Evolutionary conservation across 805 yeast genomes (phyloP), one percentile per base, ranked within the genome.

Genomic region (Barnettozyma sucrosica): DNA sequence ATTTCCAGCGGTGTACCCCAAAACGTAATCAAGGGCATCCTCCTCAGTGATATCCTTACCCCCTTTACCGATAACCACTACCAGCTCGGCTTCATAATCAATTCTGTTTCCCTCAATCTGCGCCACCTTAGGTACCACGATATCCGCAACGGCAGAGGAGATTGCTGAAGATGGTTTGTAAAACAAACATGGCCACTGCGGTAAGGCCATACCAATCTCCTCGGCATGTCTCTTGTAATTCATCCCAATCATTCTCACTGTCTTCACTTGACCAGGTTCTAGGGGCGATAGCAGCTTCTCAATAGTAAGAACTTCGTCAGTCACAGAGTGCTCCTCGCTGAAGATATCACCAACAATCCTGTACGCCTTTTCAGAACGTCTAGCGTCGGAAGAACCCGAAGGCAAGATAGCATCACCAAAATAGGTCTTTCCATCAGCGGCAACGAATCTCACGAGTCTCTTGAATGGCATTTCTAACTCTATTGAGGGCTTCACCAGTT

Each of bases 71-170:
- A 77, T 77, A 6, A 77, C 74, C 21, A 74, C 67, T 6, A 71
- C 77, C 37, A 77, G 60, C 54, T 78, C 82, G 33, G 73, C 76
- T 55, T 77, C 82, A 54, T 77, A 77, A 56, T 77, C 83, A 11
- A 71, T 62, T 54, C 63, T 45, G 16, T 54, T 53, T 21, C 45
- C 51, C 13, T 48, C 51, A 1, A 57, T 53, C 54, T 65, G 74
- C 23, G 65, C 67, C 37, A 68, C 60, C 26, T 53, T 50, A 28
- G 76, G 76, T 19, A 77, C 73, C 6, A 63, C 61, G 42, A 77
- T 73, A 14, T 64, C 64, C 44, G 66, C 74, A n/a, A 53, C 54
- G 5, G 79, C 76, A 10, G 72, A 76, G 26, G 63, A 59, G 14
- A 77, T 50, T 4, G 77, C 63, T 8, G 76, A 67, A 1, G 59